phyloP scores from a whole-genome alignment of 1,139 yeast species.

The Debaryomyces sp. region DNA sequence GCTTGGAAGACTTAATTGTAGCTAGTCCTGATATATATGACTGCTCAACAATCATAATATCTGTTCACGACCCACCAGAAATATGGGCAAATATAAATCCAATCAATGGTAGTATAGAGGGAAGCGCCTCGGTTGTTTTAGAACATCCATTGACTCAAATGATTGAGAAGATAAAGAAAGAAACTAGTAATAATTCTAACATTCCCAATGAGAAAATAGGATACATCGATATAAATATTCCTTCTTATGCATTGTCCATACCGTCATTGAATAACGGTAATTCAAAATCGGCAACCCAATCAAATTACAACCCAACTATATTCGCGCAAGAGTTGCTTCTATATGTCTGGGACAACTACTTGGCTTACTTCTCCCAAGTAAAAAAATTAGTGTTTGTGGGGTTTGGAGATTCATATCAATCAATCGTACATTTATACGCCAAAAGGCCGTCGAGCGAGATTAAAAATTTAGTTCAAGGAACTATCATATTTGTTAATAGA shows the following conservation, averaged over 20 bases:
- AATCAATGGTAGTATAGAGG: conserved; percentile 72
- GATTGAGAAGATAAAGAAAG: conserved; percentile 35
- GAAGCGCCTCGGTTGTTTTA: conserved; percentile 67
- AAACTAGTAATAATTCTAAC: conserved; percentile 54
- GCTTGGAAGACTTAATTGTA: conserved; percentile 68
- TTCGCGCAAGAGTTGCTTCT: conserved; percentile 77
- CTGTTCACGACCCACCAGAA: conserved; percentile 92
- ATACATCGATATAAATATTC: conserved; percentile 81
- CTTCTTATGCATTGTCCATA: conserved; percentile 45
- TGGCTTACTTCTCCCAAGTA: conserved; percentile 69
- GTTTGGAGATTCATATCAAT: conserved; percentile 86
- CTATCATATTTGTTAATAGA: conserved; percentile 70
- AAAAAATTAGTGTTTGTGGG: conserved; percentile 80
- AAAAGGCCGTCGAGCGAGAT: conserved; percentile 66
- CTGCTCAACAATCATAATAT: conserved; percentile 61
- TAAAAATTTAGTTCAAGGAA: conserved; percentile 66
- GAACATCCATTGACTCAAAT: conserved; percentile 46
- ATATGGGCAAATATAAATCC: conserved; percentile 90
- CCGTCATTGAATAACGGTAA: conserved; percentile 18
- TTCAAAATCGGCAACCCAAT: conserved; percentile 6
- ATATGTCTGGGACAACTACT: conserved; percentile 89
- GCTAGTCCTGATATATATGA: conserved; percentile 76
- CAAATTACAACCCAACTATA: conserved; percentile 58
- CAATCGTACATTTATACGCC: conserved; percentile 84
- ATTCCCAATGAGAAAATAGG: conserved; percentile 60